Evolutionary conservation across 257 asterid genomes (phyloP), one percentile per base, ranked within the genome.

Genomic region (Lithospermum erythrorhizon): DNA sequence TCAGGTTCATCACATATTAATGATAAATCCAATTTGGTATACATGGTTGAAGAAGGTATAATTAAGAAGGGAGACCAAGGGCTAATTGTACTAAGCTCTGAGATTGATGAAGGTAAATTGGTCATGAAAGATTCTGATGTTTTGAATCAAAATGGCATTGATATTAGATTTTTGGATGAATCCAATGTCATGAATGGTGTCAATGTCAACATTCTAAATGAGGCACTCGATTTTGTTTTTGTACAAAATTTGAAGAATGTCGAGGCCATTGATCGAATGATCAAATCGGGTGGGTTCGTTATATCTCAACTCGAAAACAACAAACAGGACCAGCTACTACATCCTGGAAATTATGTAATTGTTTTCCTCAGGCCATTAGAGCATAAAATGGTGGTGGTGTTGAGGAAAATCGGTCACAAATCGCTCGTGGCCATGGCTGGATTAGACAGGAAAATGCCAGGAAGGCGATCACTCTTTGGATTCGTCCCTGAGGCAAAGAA

Each of bases 11-110:
- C 67, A 4, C 45, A 35, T 7, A 35, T 63, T 70, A 37, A 65
- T 86, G 57, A 83, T 89, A 17, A 21, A 53, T 57, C 65, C 84
- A 53, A 70, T 90, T 53, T 88, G 69, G n/a, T 87, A 90, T 73
- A 35, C 9, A 67, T 90, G 81, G 57, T 67, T 47, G 89, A 81
- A 17, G 95, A 83, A 72, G 96, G 94, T 64, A 83, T 87, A 5
- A 57, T 90, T 48, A 80, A 68, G 66, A 73, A 55, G 58, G 94
- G 96, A 64, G 81, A 83, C 61, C 81, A 62, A 61, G 94, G 96
- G 25, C 71, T 81, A 27, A 53, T 87, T 8, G 37, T 79, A 62
- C 35, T 79, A 61, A 75, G 76, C 18, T 70, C 79, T 65, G 63
- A 55, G 59, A 24, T 8, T 11, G 70, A 21, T 59, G 56, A 21